These are phyloP conservation scores for Hypoxylon sp. DNA, from an alignment of 2,329 filamentous ascomycete species.

Conservation along the genomic window DNA sequence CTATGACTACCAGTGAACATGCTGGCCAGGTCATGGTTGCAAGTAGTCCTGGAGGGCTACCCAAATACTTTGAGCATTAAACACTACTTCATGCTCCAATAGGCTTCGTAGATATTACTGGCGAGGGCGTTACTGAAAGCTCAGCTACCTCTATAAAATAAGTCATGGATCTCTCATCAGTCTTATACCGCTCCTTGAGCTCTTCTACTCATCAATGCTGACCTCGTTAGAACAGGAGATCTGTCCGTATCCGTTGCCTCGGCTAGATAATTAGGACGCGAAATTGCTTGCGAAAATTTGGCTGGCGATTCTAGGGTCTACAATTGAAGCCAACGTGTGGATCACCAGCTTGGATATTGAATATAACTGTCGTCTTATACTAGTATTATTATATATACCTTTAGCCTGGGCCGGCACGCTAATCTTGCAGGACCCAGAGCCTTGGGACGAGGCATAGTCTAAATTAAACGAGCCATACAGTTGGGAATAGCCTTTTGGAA, in stretches of 20 bases:
- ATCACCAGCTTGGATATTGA: not conserved
- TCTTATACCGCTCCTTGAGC: not conserved
- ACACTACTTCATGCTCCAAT: not conserved
- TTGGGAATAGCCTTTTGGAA: not conserved
- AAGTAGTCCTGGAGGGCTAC: not conserved
- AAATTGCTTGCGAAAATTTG: not conserved
- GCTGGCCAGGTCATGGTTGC: not conserved
- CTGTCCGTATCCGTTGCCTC: not conserved
- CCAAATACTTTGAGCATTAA: not conserved
- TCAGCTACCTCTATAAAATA: not conserved
- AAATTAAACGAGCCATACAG: not conserved
- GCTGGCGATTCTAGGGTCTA: not conserved
- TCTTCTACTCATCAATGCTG: not conserved
- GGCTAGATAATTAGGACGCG: not conserved
- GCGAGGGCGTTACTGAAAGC: not conserved
- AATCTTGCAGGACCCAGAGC: slow-evolving; percentile 2
- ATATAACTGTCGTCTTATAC: too few relatives aligned
- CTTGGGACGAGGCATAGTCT: not conserved
- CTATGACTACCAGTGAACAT: not conserved
- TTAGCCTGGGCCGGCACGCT: not conserved
- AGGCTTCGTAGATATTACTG: not conserved
- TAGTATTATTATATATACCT: not conserved
- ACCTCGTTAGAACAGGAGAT: not conserved
- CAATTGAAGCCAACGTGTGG: not conserved
- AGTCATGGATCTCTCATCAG: not conserved